Evolutionary conservation across 1,139 yeast genomes (phyloP), one percentile per base, ranked within the genome.

Genomic region (Nakaseomyces glabratus): DNA sequence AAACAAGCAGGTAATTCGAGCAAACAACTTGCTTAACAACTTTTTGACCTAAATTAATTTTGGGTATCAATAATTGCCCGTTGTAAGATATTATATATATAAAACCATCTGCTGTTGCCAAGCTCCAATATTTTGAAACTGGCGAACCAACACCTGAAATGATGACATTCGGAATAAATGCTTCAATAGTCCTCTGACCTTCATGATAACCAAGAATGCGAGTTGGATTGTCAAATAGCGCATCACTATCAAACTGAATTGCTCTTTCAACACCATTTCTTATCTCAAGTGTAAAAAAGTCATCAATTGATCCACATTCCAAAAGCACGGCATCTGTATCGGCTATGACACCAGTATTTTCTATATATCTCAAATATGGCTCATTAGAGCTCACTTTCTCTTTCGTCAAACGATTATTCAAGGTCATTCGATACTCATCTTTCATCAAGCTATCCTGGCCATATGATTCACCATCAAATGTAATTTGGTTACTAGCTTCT

Each of bases 161-260:
- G 5, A 72, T 65, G 16, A 66, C 66, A 35, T 68, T 69, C 2
- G 75, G 72, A 10, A 73, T 48, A 45, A 66, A 72, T 32, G 69
- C 66, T 28, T 64, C 67, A 51, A 75, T 68, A 3, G 62, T 48
- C 4, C 64, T 42, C 34, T 61, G 62, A 6, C 74, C 73, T 24
- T 59, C 49, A 11, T 57, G 49, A 20, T 66, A 58, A 2, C 69
- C 67, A 2, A 63, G 44, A 1, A 73, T 46, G 20, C 68, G 59
- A 0, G 78, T 69, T 1, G 77, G 78, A 36, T 70, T 73, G 20
- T 66, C 70, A 4, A 50, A 38, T 17, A 52, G 39, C 5, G 57
- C 58, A 2, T 48, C 51, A 6, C 41, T 45, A 34, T 58, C 57
- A 38, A 49, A 52, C 38, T 55, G 58, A 34, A 52, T 47, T 3